phyloP scores from a whole-genome alignment of 2,329 filamentous ascomycete genomes.

The Colletotrichum lindemuthianum region DNA sequence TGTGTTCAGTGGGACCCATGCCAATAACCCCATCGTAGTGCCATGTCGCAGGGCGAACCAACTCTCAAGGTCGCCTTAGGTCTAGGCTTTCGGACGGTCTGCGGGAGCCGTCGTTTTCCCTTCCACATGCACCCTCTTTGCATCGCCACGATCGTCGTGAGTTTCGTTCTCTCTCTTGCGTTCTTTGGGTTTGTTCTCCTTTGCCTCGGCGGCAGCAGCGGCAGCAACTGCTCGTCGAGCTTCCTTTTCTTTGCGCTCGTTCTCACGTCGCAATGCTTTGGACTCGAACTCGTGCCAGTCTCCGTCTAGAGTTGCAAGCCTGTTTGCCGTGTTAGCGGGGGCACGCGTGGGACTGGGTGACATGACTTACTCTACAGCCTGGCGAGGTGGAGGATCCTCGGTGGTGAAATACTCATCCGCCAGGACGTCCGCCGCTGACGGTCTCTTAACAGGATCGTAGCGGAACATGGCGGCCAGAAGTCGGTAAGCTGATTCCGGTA shows the following conservation, averaged over 20 bases:
- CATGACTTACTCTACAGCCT: slow-evolving; percentile 81
- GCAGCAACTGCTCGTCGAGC: slow-evolving; percentile 52
- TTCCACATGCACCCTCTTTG: slow-evolving; percentile 42
- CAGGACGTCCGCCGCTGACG: slow-evolving; percentile 84
- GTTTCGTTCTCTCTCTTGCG: slow-evolving; percentile 52
- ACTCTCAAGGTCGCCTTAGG: neutral
- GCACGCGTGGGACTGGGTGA: slow-evolving; percentile 1
- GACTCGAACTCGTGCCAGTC: slow-evolving; percentile 99
- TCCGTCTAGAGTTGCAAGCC: slow-evolving; percentile 82
- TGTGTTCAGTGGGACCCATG: slow-evolving; percentile 8
- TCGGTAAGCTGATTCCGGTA: slow-evolving; percentile 85
- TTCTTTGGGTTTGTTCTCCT: slow-evolving; percentile 48
- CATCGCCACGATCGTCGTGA: slow-evolving; percentile 44
- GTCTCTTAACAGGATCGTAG: slow-evolving; percentile 87
- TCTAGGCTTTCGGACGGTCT: slow-evolving; percentile 29
- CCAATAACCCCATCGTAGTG: neutral
- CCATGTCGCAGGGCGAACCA: neutral
- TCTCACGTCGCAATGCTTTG: slow-evolving; percentile 91
- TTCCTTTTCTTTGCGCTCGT: slow-evolving; percentile 72
- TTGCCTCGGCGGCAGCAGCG: slow-evolving; percentile 40
- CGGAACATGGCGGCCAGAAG: slow-evolving; percentile 85
- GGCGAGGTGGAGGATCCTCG: slow-evolving; percentile 80
- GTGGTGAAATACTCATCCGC: slow-evolving; percentile 87
- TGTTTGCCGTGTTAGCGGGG: slow-evolving; percentile 51
- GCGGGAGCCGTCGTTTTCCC: slow-evolving; percentile 23